A percentile compares a stretch with the other conserved stretches of the same genome.
Conservation (phyloP, 2,329 filamentous ascomycete species). For the Trichoderma sp. region DNA sequence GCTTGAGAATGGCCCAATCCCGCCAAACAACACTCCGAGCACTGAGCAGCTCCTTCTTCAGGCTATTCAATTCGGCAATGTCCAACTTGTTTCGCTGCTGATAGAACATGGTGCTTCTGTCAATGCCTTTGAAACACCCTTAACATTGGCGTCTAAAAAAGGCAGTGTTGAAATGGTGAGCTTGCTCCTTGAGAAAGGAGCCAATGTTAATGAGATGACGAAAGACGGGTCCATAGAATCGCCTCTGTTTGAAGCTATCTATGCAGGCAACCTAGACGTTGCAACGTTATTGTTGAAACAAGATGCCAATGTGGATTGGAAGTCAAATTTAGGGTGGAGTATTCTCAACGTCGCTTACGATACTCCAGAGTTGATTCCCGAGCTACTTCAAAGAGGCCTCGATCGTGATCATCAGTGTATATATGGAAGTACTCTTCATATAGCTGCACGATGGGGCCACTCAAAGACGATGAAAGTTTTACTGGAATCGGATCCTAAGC, state of each 20-base stretch:
- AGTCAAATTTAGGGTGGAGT: not conserved
- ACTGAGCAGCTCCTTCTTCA: not conserved
- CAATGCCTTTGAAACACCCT: not conserved
- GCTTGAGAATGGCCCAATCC: not conserved
- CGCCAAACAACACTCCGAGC: not conserved
- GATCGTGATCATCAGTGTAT: not conserved
- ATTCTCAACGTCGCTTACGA: not conserved
- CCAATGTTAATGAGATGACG: not conserved
- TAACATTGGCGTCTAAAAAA: not conserved
- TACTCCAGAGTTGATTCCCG: not conserved
- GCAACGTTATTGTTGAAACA: not conserved
- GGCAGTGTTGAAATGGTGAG: not conserved
- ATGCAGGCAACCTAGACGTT: not conserved
- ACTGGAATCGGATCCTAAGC: not conserved
- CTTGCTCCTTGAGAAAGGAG: not conserved
- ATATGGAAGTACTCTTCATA: not conserved
- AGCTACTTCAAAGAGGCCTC: not conserved
- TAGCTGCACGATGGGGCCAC: not conserved
- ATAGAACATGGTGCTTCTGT: not conserved
- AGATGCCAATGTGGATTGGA: not conserved
- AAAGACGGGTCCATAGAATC: not conserved
- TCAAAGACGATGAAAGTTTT: not conserved
- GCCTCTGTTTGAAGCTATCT: not conserved
- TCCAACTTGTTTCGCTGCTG: not conserved
- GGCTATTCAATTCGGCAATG: not conserved